Base-by-base conservation (phyloP, 2,329 filamentous ascomycete genomes). In the Colletotrichum trifolii region DNA sequence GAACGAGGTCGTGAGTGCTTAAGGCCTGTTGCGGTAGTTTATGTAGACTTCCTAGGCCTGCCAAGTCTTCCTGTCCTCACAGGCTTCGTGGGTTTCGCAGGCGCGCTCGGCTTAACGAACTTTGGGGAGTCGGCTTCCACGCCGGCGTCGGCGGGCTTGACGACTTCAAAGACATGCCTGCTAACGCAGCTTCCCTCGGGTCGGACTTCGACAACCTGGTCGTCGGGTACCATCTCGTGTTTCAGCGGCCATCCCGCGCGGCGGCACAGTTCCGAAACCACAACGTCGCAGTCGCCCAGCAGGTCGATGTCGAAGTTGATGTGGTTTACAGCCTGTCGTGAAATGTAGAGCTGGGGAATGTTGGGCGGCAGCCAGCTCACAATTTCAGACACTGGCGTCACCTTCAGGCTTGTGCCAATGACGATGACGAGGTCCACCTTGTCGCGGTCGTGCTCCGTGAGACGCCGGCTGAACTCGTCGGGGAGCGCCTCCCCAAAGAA, bases 251-350 rank as follows among this genome's bases (percentile, higher is more conserved):
- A 98, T 3, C 90, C 91, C 1, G 92, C 89, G 11, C 92, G 87
- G 48, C 89, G 87, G 74, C 92, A 95, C 56, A 99, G 85, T 80
- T 98, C 95, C 1, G 91, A 86, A 12, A 98, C 91, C 8, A 98
- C 89, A 45, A 94, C 86, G 74, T 99, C 96, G 78, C 95, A 97
- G 75, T 97, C 93, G 40, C 96, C 96, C n/a, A 98, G 84, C 60
- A 99, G 85, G 75, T 97, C 94, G 70, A 99, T 93, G 77, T 99
- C 96, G 72, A 99, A 98, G 75, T 96, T 93, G 75, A 97, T 92
- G 77, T 98, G 95, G 40, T 84, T 85, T 60, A 97, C 92, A 3
- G 93, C 90, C 80, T 92, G 91, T 70, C 92, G 88, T 15, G 91
- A 94, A 71, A 97, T 93, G 78, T 96, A 97, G 68, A 97, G 92